Base-by-base conservation (phyloP, 805 yeast genomes). In the Ogataea methylovora region DNA sequence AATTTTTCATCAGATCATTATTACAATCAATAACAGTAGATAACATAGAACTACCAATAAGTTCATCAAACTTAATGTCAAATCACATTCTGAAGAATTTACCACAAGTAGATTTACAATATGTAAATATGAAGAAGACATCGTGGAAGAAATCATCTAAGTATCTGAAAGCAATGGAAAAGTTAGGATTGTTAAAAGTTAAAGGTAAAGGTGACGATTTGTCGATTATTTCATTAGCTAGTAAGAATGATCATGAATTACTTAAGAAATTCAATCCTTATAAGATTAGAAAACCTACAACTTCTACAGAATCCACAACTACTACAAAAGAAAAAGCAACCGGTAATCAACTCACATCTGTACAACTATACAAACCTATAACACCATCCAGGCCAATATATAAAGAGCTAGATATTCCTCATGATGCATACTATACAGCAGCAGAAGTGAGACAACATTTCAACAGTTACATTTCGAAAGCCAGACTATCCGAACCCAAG, bases 111-210 rank as follows among this genome's bases (percentile, higher is more conserved):
- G 80, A 76, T 46, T 49, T 61, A 4, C 54, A 60, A 19, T 57
- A 59, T 33, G 71, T 79, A 26, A 78, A 72, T 44, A 70, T 83
- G 38, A 88, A 87, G 56, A 81, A 76, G 49, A 78, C 95, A 0
- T 73, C 87, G 3, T 90, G 94, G 94, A 87, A 84, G 56, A 90
- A 90, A 51, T 76, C 90, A 4, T 71, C 87, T 11, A 88, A 87
- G 54, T 86, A 80, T 49, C 60, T 90, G 35, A 90, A 86, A 51
- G 78, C 83, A 6, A 85, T 88, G 79, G 95, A 84, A 44, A 90
- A 86, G 52, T 67, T 69, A 29, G 75, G 76, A 2, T 72, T 79
- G 36, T 40, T 92, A 16, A 76, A 76, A 37, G 54, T 79, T 18
- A 85, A 87, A 45, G 97, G 95, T 7, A 84, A 85, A 49, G 92